Base-by-base conservation (phyloP, 1,284 basidiomycete species). In the Mixia osmundae region DNA sequence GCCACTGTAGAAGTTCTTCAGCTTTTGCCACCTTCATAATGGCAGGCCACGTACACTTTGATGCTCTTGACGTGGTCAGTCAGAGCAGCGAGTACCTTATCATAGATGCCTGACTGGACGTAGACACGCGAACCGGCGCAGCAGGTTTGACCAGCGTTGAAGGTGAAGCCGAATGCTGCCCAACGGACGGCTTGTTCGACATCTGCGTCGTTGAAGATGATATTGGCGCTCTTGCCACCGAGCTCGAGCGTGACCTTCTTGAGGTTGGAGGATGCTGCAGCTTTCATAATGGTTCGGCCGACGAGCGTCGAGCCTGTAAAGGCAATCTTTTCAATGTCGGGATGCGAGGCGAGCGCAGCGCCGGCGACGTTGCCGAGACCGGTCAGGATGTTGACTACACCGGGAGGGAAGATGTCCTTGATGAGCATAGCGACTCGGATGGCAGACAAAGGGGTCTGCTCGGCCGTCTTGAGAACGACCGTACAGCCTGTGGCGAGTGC, bases 211-310 rank as follows among this genome's bases (percentile, higher is more conserved):
- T 59, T 61, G 42, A 70, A 75, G 42, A 76, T 62, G 52, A 54
- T 49, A 16, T 51, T 54, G 19, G 59, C 58, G 31, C 52, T 55
- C 47, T 61, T 61, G 16, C 59, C 59, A 12, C 59, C 58, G 30
- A 59, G 47, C 60, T 94, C 85, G 48, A 91, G 70, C 3, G 80
- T 82, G 35, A 89, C 75, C 69, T 80, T 69, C 64, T 89, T 89
- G 49, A 94, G 57, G 56, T 91, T 87, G 33, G 66, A 72, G 59
- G 72, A 69, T 4, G 80, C 71, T 1, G 82, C 71, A 1, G 75
- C 68, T 49, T 77, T 69, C 66, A 82, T 70, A 57, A 94, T 71
- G 55, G 74, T 72, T 16, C 79, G 68, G 4, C 87, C 87, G 23
- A 80, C 72, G 29, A 75, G 62, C 1, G 77, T 82, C 37, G 61